phyloP scores from a whole-genome alignment of 331 rosid species.

The Rosa hybrid region DNA sequence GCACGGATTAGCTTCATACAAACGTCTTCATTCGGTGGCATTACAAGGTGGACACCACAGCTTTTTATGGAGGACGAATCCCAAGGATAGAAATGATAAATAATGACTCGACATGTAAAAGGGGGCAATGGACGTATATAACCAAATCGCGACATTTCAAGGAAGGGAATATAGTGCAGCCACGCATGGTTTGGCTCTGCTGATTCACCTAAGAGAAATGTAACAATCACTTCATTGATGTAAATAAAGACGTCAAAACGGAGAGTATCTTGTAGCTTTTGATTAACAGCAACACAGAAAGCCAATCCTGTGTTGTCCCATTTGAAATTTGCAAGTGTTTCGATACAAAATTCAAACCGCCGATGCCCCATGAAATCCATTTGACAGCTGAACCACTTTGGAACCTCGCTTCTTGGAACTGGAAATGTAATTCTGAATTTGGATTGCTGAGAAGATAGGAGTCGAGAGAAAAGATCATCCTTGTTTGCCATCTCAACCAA shows the following conservation, averaged over 20 bases:
- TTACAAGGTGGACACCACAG: conserved; percentile 5
- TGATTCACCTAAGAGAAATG: too few relatives aligned
- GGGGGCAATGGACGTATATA: not conserved
- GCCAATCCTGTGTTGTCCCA: not conserved
- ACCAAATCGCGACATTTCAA: not conserved
- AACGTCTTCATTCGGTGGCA: not conserved
- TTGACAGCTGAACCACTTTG: too few relatives aligned
- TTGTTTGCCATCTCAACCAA: too few relatives aligned
- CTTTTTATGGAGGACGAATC: not conserved
- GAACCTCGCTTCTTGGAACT: not conserved
- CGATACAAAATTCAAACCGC: not conserved
- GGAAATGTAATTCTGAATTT: not conserved
- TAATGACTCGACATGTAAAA: too few relatives aligned
- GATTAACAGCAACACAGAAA: not conserved
- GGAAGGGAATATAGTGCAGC: not conserved
- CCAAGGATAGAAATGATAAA: too few relatives aligned
- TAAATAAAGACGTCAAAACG: too few relatives aligned
- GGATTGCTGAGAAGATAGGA: too few relatives aligned
- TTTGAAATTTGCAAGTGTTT: not conserved
- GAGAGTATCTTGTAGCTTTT: too few relatives aligned
- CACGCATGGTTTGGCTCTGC: not conserved
- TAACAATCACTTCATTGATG: rapidly evolving
- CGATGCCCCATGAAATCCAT: too few relatives aligned
- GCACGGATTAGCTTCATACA: too few relatives aligned
- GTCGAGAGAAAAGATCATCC: too few relatives aligned